Evolutionary conservation across 1,284 basidiomycete genomes (phyloP).

Genomic region (Ganoderma meredithae): DNA sequence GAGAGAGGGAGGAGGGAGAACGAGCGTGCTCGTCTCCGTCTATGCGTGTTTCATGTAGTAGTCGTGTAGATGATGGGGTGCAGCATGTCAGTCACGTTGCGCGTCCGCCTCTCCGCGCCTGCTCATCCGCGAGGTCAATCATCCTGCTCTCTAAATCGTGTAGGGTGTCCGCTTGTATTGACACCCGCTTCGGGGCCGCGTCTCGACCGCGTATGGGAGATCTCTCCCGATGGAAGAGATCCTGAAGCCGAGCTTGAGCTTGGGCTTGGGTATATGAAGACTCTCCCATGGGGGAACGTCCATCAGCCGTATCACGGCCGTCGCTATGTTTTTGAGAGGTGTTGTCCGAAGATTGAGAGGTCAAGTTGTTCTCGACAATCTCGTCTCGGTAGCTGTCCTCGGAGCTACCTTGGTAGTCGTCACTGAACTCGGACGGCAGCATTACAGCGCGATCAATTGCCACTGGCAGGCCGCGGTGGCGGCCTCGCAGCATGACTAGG

Average conservation of each 20-base stretch:
- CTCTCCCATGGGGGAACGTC: neutral
- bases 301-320: neutral
- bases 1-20: neutral
- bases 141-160: slow-evolving; percentile 12
- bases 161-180: slow-evolving; percentile 10
- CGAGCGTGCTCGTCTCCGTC: neutral
- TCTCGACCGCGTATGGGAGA: slow-evolving; percentile 13
- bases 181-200: neutral
- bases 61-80: neutral
- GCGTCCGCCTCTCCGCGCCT: slow-evolving; percentile 11
- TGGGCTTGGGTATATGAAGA: neutral
- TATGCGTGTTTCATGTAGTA: neutral
- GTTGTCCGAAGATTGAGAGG: neutral
- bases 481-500: slow-evolving; percentile 91
- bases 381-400: neutral
- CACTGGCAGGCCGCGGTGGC: slow-evolving; percentile 89
- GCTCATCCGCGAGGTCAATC: slow-evolving; percentile 16
- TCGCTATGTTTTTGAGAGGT: neutral
- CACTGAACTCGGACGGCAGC: slow-evolving; percentile 66
- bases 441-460: slow-evolving; percentile 90
- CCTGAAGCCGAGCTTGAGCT: neutral
- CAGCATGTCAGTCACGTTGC: slow-evolving; percentile 8
- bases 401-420: slow-evolving; percentile 37
- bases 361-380: neutral
- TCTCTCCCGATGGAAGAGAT: neutral